Evolutionary conservation across 345 rosid genomes (phyloP), one percentile per base, ranked within the genome.

Genomic region (Gossypium thurberi): DNA sequence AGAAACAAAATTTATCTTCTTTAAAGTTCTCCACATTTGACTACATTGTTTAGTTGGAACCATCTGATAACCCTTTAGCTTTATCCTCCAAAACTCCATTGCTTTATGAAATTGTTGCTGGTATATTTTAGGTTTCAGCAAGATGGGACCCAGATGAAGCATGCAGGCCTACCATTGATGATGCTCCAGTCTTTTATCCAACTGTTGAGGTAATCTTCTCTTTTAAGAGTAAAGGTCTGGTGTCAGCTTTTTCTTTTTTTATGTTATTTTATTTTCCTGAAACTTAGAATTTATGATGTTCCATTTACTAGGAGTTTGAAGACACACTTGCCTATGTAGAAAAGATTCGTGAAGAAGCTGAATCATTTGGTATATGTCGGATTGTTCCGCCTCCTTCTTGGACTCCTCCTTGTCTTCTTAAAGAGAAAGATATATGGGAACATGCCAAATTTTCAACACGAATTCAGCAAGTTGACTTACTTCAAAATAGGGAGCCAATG

Each of bases 401-500:
- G 99, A 83, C 67, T 55, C 92, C 92, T 58, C 92, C 92, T 18
- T 92, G 96, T 73, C 84, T 81, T 80, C 90, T 95, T 59, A 88
- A 87, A 76, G 87, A 83, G 57, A 88, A 86, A 77, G 59, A 78
- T 33, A 63, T 84, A 75, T 92, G 99, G 99, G 87, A 85, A 80
- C 66, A 72, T 77, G 82, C 91, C 33, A 87, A 89, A 82, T 92
- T 95, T 85, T 82, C 98, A 28, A 92, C 99, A 10, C 86, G 99
- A 75, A 89, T 87, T 78, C 97, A 90, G 85, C 90, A 82, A 70
- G 80, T 95, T 78, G 99, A 95, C 75, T 84, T 92, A 83, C 97
- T 95, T 69, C 97, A 90, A 60, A 95, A 95, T 58, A 84, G 99
- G 81, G 91, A 90, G 80, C 91, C 99, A 62, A 88, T 95, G 91